These are phyloP conservation scores for Erodium trifolium DNA, from an alignment of 441 rosid species.

Conservation along the genomic window DNA sequence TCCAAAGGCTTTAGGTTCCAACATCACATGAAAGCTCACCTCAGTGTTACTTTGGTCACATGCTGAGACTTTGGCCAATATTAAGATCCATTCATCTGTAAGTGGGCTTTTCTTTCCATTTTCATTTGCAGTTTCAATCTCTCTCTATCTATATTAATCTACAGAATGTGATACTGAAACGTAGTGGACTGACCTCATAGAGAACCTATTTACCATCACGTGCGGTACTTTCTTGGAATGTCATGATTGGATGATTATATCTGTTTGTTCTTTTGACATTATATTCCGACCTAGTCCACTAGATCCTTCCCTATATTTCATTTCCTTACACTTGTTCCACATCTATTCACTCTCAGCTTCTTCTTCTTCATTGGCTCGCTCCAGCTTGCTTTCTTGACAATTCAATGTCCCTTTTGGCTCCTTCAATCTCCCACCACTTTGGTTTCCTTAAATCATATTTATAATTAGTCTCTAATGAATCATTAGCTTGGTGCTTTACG, in stretches of 20 bases:
- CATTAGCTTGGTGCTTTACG: conserved; percentile 4
- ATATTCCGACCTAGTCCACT: not conserved
- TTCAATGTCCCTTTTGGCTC: not conserved
- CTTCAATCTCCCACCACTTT: not conserved
- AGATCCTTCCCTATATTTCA: conserved; percentile 9
- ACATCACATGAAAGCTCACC: conserved; percentile 15
- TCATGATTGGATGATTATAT: conserved; percentile 14
- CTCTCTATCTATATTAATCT: not conserved
- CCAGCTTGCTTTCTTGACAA: not conserved
- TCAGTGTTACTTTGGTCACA: conserved; percentile 7
- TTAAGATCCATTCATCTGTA: not conserved
- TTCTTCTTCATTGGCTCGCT: not conserved
- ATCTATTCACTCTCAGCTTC: not conserved
- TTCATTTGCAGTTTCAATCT: not conserved
- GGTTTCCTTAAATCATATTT: conserved; percentile 7
- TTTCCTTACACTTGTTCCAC: not conserved
- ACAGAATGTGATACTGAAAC: conserved; percentile 2
- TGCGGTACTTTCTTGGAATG: conserved; percentile 4
- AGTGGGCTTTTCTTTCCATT: not conserved
- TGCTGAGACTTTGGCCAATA: not conserved
- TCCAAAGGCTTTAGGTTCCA: conserved; percentile 7
- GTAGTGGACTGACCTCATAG: conserved; percentile 7
- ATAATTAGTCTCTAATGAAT: not conserved
- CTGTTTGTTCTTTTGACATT: conserved; percentile 10
- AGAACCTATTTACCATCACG: conserved; percentile 9